Percentiles rank a stretch among this genome's conserved stretches.
phyloP scores from a whole-genome alignment of 1,139 yeast genomes.

The Blastobotrys raffinosifermentans region DNA sequence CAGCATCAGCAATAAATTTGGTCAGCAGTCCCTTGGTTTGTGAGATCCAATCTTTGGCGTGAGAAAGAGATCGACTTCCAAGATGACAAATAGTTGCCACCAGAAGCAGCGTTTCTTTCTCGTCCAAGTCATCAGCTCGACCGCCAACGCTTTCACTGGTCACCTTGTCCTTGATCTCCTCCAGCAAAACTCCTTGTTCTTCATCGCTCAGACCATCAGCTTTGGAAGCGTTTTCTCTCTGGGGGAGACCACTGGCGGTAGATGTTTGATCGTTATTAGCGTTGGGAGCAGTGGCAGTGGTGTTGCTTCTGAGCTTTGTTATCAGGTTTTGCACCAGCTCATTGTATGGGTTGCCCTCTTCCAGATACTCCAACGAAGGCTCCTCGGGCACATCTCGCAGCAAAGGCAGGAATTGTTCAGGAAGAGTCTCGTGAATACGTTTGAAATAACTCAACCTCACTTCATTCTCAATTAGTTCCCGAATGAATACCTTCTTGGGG shows the following conservation, averaged over 20 bases:
- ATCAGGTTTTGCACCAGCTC: constrained; percentile 32
- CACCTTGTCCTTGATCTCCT: constrained; percentile 31
- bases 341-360: constrained; percentile 33
- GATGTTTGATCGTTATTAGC: neutral
- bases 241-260: constrained; percentile 1
- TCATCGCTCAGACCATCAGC: constrained; percentile 28
- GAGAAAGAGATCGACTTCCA: constrained; percentile 86
- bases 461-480: constrained; percentile 77
- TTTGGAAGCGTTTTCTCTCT: constrained; percentile 18
- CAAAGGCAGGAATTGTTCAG: constrained; percentile 63
- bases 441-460: constrained; percentile 66
- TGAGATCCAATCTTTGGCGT: constrained; percentile 65
- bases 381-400: constrained; percentile 43
- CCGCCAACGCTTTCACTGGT: constrained; percentile 24
- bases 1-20: constrained; percentile 35
- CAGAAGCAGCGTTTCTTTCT: constrained; percentile 53
- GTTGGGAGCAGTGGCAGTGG: neutral
- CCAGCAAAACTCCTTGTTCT: constrained; percentile 33
- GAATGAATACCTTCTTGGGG: constrained; percentile 70
- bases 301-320: constrained; percentile 24
- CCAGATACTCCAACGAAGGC: constrained; percentile 39
- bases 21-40: constrained; percentile 50
- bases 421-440: constrained; percentile 69
- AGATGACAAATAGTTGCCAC: constrained; percentile 72
- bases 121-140: constrained; percentile 36